phyloP scores from a whole-genome alignment of 495 filamentous ascomycete genomes.

The Hyaloscypha bicolor region DNA sequence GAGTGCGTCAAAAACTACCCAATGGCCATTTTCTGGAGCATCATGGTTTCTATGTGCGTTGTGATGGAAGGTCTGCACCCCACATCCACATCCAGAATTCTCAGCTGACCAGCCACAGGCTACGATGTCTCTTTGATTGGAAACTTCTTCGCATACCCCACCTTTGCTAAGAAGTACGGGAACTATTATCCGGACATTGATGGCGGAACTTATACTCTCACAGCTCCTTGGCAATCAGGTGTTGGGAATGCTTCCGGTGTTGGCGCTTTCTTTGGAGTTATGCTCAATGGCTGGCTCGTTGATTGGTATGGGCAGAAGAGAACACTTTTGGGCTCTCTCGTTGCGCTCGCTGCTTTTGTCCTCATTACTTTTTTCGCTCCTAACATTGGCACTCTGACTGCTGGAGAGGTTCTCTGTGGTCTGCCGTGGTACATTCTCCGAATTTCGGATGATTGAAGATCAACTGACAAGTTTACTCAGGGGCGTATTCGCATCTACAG shows the following conservation, averaged over 20 bases:
- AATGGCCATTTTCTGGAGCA: conserved; percentile 35
- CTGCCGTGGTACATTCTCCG: conserved; percentile 69
- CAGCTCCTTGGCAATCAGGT: conserved; percentile 48
- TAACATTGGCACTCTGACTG: conserved; percentile 42
- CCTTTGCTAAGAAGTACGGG: conserved; percentile 37
- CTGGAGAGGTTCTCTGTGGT: conserved; percentile 58
- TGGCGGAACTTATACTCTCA: conserved; percentile 33
- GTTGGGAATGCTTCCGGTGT: conserved; percentile 44
- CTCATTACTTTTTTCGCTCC: conserved; percentile 57
- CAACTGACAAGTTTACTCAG: conserved; percentile 32
- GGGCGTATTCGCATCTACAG: conserved; percentile 54
- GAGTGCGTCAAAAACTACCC: conserved; percentile 39
- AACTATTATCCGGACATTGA: conserved; percentile 32
- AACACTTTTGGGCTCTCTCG: conserved; percentile 44
- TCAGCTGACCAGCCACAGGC: conserved; percentile 15
- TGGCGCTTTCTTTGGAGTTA: conserved; percentile 46
- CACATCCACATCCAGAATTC: conserved; percentile 24
- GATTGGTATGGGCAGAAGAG: conserved; percentile 46
- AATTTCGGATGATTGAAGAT: conserved; percentile 53
- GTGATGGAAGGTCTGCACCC: conserved; percentile 42
- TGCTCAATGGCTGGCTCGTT: conserved; percentile 45
- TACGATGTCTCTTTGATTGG: conserved; percentile 46
- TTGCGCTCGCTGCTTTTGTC: conserved; percentile 43
- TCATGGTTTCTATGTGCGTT: conserved; percentile 40
- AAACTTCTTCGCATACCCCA: conserved; percentile 39